Evolutionary conservation across 495 filamentous ascomycete species (phyloP).

Genomic region (Friedmanniomyces simplex): DNA sequence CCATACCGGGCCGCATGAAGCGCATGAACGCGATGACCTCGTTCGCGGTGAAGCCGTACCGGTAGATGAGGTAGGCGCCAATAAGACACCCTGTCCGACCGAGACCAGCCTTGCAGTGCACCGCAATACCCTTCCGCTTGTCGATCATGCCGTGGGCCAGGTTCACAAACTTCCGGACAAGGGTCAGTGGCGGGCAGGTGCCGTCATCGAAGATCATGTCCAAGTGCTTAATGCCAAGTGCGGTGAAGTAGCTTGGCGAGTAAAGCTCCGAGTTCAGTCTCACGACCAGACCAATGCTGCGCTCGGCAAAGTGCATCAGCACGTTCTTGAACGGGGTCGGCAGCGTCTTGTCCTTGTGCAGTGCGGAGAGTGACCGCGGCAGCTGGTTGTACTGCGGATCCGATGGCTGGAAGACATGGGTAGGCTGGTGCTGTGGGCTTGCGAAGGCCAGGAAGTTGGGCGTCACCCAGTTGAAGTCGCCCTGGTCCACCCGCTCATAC

Average conservation of each 20-base stretch:
- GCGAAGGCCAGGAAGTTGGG: slow-evolving; percentile 93
- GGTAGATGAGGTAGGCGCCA: slow-evolving; percentile 94
- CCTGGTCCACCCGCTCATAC: slow-evolving; percentile 92
- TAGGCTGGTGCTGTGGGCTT: slow-evolving; percentile 74
- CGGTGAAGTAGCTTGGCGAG: slow-evolving; percentile 87
- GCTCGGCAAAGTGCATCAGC: slow-evolving; percentile 70
- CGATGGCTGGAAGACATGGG: slow-evolving; percentile 54
- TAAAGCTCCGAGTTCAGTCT: slow-evolving; percentile 94
- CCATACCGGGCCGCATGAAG: slow-evolving; percentile 99
- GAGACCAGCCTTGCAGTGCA: slow-evolving; percentile 96
- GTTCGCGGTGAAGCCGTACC: slow-evolving; percentile 96
- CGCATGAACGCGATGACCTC: slow-evolving; percentile 98
- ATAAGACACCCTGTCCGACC: slow-evolving; percentile 96
- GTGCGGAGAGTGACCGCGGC: slow-evolving; percentile 55
- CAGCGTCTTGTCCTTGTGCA: slow-evolving; percentile 49
- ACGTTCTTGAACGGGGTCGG: slow-evolving; percentile 90
- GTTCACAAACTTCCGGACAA: slow-evolving; percentile 86
- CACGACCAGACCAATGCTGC: slow-evolving; percentile 86
- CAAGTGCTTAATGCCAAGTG: slow-evolving; percentile 84
- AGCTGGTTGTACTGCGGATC: slow-evolving; percentile 62
- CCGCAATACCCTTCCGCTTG: slow-evolving; percentile 79
- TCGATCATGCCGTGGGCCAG: slow-evolving; percentile 90
- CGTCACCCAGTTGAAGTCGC: slow-evolving; percentile 99
- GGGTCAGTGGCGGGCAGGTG: slow-evolving; percentile 76
- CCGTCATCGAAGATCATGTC: slow-evolving; percentile 99